A percentile compares a stretch with the other conserved stretches of the same genome.
These are phyloP conservation scores for Aspergillus calidoustus DNA, from an alignment of 2,329 filamentous ascomycete species.

Conservation along the genomic window DNA sequence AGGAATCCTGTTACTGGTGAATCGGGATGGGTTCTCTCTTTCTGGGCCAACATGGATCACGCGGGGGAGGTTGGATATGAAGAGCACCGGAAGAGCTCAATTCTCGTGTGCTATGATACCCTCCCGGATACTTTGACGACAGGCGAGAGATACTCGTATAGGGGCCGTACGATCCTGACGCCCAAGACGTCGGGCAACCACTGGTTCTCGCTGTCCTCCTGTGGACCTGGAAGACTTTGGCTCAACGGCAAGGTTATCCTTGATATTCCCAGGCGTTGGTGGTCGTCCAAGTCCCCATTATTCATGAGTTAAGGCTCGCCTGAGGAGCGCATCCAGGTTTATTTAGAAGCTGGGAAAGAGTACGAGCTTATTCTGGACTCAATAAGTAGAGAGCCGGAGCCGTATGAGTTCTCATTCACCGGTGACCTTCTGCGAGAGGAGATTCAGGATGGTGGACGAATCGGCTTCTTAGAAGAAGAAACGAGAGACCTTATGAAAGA, in stretches of 20 bases:
- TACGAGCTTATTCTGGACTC: slow-evolving; percentile 3
- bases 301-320: slow-evolving; percentile 6
- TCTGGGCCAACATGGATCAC: slow-evolving; percentile 2
- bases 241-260: slow-evolving; percentile 4
- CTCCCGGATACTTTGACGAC: slow-evolving; percentile 1
- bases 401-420: slow-evolving; percentile 2
- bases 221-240: neutral
- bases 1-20: slow-evolving; percentile 4
- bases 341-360: neutral
- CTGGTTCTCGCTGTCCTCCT: slow-evolving; percentile 1
- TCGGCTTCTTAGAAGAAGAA: neutral
- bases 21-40: neutral
- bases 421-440: slow-evolving; percentile 1
- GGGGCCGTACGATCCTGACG: slow-evolving; percentile 4
- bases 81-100: slow-evolving; percentile 1
- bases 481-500: neutral
- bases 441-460: slow-evolving; percentile 5
- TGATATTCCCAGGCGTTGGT: neutral
- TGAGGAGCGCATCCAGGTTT: neutral
- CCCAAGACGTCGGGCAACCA: neutral
- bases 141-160: neutral
- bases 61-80: neutral
- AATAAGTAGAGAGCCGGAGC: slow-evolving; percentile 2
- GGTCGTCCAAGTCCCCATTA: neutral
- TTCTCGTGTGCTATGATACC: slow-evolving; percentile 4